Conservation (phyloP, 257 asterid genomes). For the Petunia secreta region DNA sequence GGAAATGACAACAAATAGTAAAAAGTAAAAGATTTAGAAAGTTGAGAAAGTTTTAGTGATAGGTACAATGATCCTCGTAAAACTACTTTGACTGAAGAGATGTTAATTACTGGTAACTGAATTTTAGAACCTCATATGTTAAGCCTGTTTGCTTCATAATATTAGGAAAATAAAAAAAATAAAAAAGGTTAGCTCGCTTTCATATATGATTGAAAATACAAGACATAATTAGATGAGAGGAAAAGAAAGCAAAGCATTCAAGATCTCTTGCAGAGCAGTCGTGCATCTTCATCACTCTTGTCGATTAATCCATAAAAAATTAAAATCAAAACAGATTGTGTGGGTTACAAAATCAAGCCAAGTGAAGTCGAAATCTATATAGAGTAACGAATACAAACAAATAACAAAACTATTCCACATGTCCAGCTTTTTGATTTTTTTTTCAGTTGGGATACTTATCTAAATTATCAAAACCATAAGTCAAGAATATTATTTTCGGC, state of each 20-base stretch:
- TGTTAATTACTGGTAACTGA: constrained; percentile 81
- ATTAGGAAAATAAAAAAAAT: constrained; percentile 28
- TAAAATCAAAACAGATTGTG: not conserved
- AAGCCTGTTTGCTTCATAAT: constrained; percentile 82
- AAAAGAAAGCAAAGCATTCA: not conserved
- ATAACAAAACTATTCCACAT: constrained; percentile 1
- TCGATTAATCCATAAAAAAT: not conserved
- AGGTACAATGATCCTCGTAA: constrained; percentile 94
- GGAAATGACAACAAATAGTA: constrained; percentile 7
- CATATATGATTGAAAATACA: not conserved
- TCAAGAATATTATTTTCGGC: constrained; percentile 8
- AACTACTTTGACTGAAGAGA: constrained; percentile 62
- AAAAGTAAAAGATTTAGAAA: not conserved
- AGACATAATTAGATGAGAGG: constrained; percentile 13
- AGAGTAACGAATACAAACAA: not conserved
- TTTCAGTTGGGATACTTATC: not conserved
- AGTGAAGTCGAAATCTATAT: not conserved
- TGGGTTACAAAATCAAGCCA: not conserved
- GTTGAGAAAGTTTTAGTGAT: constrained; percentile 62
- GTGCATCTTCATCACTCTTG: not conserved
- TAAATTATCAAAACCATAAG: not conserved
- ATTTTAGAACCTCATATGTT: constrained; percentile 74
- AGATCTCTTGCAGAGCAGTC: constrained; percentile 10
- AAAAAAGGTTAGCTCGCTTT: constrained; percentile 27
- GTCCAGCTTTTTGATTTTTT: not conserved